These are phyloP conservation scores for Macrolepiota albuminosa DNA, from an alignment of 768 basidiomycete genomes.

Conservation along the genomic window DNA sequence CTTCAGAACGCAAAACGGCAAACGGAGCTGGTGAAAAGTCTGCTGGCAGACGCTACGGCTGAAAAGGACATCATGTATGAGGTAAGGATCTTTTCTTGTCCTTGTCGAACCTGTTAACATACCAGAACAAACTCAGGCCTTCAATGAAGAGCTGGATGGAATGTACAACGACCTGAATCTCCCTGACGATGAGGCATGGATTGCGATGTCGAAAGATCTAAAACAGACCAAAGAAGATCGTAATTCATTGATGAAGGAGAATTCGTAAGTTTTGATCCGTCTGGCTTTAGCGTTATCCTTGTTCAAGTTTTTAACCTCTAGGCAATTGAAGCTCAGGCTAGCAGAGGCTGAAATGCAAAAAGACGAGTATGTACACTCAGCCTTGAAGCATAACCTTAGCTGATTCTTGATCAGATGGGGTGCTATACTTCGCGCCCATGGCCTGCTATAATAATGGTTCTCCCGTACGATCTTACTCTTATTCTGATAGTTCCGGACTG, in stretches of 20 bases:
- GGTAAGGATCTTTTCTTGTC: slow-evolving; percentile 32
- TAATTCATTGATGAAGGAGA: slow-evolving; percentile 73
- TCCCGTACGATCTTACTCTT: slow-evolving; percentile 5
- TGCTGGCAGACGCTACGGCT: slow-evolving; percentile 70
- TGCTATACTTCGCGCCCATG: slow-evolving; percentile 48
- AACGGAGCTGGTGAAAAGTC: slow-evolving; percentile 73
- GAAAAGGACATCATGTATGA: slow-evolving; percentile 95
- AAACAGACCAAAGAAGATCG: slow-evolving; percentile 69
- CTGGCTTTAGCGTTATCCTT: neutral
- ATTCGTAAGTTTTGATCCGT: slow-evolving; percentile 51
- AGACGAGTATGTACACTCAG: slow-evolving; percentile 59
- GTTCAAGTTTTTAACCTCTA: slow-evolving; percentile 24
- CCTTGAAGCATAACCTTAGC: slow-evolving; percentile 3
- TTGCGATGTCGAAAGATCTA: slow-evolving; percentile 70
- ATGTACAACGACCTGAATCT: slow-evolving; percentile 86
- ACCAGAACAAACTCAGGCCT: slow-evolving; percentile 51
- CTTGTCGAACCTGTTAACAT: neutral
- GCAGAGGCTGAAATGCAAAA: slow-evolving; percentile 70
- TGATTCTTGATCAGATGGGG: slow-evolving; percentile 51
- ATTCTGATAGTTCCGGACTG: slow-evolving; percentile 10
- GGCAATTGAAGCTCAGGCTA: slow-evolving; percentile 65
- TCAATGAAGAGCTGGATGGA: slow-evolving; percentile 89
- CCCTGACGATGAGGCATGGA: slow-evolving; percentile 80
- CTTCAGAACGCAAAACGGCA: slow-evolving; percentile 68
- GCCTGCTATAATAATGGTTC: slow-evolving; percentile 33